Conservation (phyloP, 305 asterid species). For the Fraxinus albicans region DNA sequence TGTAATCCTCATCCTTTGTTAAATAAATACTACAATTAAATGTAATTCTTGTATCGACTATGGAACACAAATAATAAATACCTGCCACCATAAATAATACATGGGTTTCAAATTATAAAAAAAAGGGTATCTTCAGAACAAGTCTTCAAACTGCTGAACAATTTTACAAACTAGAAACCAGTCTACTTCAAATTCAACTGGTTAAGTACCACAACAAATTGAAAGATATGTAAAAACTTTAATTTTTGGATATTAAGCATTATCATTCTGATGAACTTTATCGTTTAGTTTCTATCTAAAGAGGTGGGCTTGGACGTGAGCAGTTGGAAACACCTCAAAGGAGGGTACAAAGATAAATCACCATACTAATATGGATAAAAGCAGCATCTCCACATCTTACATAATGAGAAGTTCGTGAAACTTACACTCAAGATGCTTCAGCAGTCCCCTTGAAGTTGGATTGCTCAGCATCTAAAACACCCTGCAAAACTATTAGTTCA, state of each 20-base stretch:
- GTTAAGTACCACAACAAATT: neutral
- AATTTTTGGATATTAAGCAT: neutral
- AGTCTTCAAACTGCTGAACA: neutral
- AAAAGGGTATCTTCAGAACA: neutral
- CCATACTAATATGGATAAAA: neutral
- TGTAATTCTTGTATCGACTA: too few relatives aligned
- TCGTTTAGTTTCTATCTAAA: neutral
- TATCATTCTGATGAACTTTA: neutral
- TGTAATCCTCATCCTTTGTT: neutral
- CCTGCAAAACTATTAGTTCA: constrained; percentile 41
- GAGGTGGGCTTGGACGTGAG: neutral
- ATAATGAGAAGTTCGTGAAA: neutral
- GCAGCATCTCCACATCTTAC: neutral
- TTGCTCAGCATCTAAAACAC: constrained; percentile 49
- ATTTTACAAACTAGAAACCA: neutral
- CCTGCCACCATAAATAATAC: neutral
- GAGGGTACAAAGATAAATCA: neutral
- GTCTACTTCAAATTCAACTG: neutral
- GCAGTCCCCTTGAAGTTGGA: constrained; percentile 24
- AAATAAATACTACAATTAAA: neutral
- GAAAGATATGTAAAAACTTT: neutral
- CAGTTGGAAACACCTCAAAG: neutral
- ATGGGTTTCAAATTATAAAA: neutral
- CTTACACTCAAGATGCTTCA: constrained; percentile 9
- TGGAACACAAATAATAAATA: neutral